Conservation (phyloP, 2,329 filamentous ascomycete species). For the Phaeomoniella chlamydospora region DNA sequence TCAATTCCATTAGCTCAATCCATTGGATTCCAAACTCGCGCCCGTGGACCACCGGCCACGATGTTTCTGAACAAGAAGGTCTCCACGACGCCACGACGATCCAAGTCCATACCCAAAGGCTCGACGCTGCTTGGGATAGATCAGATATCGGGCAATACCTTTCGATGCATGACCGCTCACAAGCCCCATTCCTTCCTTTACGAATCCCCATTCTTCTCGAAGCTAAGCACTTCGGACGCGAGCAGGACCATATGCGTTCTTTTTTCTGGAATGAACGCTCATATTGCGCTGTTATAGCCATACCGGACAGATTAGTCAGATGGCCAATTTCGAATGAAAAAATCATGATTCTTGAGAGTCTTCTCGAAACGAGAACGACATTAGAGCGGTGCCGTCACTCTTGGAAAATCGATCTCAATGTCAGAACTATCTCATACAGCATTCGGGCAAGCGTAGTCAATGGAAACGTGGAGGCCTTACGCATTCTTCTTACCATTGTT, state of each 20-base stretch:
- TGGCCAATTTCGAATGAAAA: neutral
- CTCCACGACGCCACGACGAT: neutral
- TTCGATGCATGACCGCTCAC: neutral
- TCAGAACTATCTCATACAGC: too few species aligned
- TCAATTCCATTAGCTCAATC: too few species aligned
- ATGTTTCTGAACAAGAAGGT: too few species aligned
- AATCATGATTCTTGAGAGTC: neutral
- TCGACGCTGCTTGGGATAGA: too few species aligned
- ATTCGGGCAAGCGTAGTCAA: too few species aligned
- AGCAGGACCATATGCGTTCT: neutral
- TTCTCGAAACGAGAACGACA: too few species aligned
- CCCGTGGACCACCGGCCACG: neutral
- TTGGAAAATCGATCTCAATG: too few species aligned
- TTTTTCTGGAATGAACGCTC: neutral
- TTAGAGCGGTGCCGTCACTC: too few species aligned
- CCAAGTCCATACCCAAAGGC: neutral
- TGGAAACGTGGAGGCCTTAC: too few species aligned
- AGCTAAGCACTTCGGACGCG: neutral
- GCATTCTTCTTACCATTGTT: too few species aligned
- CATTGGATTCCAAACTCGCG: neutral
- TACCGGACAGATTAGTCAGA: neutral
- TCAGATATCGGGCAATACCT: neutral
- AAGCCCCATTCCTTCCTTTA: neutral
- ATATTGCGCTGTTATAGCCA: neutral
- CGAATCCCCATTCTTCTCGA: neutral